Evolutionary conservation across 345 rosid genomes (phyloP), one percentile per base, ranked within the genome.

Genomic region (Orychophragmus violaceus): DNA sequence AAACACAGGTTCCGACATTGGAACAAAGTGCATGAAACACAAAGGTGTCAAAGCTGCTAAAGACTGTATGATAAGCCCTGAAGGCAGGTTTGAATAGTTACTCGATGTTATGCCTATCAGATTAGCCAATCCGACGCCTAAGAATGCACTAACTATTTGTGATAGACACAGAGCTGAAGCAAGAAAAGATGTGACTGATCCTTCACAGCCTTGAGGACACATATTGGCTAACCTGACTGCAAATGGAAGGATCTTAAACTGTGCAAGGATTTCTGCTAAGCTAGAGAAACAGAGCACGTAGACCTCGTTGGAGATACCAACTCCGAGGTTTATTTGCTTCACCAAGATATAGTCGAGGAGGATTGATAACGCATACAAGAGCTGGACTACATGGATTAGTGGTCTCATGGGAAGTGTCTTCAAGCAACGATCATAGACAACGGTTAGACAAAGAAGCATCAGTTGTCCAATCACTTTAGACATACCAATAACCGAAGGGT

Each of bases 121-220:
- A 60, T 87, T 83, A 72, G 89, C 95, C 70, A 89, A 75, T 24
- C 96, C 95, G 9, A 87, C 81, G 13, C 96, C 96, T 42, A 70
- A 56, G 59, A 89, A 80, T 3, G 89, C 98, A 17, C 95, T 70
- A 9, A 86, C 42, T 60, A 89, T 83, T 12, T 88, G 85, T 24
- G 98, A 87, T n/a, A 91, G 66, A 81, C 92, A 85, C 64, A 89
- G 33, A 14, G 82, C 23, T 9, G 98, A 87, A 39, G 96, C 95
- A 36, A 88, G 53, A 70, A 91, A 89, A 21, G 98, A 89, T 17
- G 85, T 87, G 12, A 91, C 76, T 12, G 98, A 85, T 69, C 96
- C 98, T 84, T 87, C 96, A 62, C 86, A 89, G 0, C 98, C 96
- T 67, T 52, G 76, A 0, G 96, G 98, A 50, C 96, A 89, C 74